phyloP scores from a whole-genome alignment of 1,284 basidiomycete species.

The Phylloporus gajari region DNA sequence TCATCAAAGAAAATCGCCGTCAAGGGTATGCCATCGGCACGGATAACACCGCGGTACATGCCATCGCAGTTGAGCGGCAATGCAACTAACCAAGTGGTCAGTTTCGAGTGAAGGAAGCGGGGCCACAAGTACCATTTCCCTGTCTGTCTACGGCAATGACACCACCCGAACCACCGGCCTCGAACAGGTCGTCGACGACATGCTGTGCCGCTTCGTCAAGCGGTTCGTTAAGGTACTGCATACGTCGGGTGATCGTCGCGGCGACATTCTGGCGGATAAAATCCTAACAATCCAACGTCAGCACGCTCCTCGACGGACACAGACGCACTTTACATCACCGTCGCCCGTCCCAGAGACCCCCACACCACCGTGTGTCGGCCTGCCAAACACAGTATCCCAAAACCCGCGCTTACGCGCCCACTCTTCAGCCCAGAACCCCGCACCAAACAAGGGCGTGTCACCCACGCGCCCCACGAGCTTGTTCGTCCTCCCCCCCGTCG shows the following conservation, averaged over 20 bases:
- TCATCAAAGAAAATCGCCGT: constrained; percentile 85
- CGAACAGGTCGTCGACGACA: constrained; percentile 66
- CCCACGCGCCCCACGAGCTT: constrained; percentile 84
- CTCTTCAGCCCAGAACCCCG: constrained; percentile 85
- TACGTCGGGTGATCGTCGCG: constrained; percentile 71
- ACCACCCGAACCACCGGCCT: constrained; percentile 72
- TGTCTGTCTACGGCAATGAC: constrained; percentile 74
- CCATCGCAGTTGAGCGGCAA: constrained; percentile 78
- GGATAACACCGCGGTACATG: constrained; percentile 84
- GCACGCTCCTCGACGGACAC: constrained; percentile 14
- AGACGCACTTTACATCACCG: constrained; percentile 68
- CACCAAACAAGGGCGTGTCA: constrained; percentile 81
- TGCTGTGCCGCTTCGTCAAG: constrained; percentile 63
- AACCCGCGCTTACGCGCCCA: constrained; percentile 61
- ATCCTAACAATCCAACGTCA: constrained; percentile 57
- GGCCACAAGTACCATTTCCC: constrained; percentile 64
- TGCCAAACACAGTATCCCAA: background rate
- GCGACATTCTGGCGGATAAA: constrained; percentile 80
- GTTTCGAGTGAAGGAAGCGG: background rate
- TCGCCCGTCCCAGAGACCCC: constrained; percentile 86
- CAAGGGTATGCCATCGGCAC: constrained; percentile 70
- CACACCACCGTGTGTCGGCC: constrained; percentile 52
- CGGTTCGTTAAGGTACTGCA: constrained; percentile 69
- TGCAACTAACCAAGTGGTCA: constrained; percentile 56
- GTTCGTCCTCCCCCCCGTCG: constrained; percentile 85